Evolutionary conservation across 176 grass and related monocot species (phyloP).

Genomic region (Aegilops bicornis): DNA sequence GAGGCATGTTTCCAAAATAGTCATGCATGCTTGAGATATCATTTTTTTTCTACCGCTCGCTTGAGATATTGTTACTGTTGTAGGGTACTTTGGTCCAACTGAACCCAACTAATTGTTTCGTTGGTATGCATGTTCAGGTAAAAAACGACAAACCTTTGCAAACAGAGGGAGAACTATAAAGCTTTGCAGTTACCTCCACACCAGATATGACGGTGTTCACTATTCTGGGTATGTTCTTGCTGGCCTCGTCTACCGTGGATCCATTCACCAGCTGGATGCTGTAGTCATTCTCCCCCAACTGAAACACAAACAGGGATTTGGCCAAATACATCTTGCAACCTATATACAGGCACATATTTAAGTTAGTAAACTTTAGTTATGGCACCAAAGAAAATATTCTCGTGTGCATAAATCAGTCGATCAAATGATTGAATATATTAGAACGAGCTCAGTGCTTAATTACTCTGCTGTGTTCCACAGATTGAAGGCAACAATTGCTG

Average conservation of each 20-base stretch:
- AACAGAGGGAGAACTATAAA: not conserved
- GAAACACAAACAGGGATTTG: not conserved
- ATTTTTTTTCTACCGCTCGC: too few relatives aligned
- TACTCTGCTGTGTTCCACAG: not conserved
- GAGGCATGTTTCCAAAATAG: not conserved
- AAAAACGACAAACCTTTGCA: not conserved
- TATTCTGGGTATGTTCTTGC: not conserved
- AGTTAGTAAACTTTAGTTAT: not conserved
- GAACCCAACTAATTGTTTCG: not conserved
- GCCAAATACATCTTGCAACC: not conserved
- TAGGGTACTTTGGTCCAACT: not conserved
- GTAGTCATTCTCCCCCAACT: conserved; percentile 5
- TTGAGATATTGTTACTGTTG: not conserved
- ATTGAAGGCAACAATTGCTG: not conserved
- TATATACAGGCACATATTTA: not conserved
- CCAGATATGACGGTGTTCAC: not conserved
- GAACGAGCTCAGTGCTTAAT: not conserved
- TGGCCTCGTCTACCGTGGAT: not conserved
- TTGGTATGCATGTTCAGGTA: not conserved
- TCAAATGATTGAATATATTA: not conserved
- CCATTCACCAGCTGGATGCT: not conserved
- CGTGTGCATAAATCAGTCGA: not conserved
- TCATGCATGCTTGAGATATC: not conserved
- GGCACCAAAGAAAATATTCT: not conserved
- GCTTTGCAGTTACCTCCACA: not conserved